Conservation (phyloP, 179 eudicot genomes). For the Silene vulgaris region DNA sequence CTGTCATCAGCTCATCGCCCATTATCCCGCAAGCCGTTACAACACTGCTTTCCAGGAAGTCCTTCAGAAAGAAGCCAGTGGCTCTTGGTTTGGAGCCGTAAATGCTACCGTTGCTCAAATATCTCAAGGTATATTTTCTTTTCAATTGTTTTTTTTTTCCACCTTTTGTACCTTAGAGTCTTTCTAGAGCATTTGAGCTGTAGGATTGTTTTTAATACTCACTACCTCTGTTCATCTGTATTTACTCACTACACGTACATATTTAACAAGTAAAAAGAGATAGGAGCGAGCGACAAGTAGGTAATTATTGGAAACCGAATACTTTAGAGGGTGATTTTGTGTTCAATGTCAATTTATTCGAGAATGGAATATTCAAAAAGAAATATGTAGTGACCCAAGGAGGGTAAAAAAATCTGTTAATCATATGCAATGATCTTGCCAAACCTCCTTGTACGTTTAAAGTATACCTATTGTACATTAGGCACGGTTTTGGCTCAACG, state of each 20-base stretch:
- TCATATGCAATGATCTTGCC: slow-evolving; percentile 12
- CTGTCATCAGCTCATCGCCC: neutral
- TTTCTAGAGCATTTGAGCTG: neutral
- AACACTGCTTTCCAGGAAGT: neutral
- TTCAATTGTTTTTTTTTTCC: neutral
- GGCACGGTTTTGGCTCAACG: slow-evolving; percentile 4
- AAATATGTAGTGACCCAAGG: neutral
- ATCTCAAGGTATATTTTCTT: slow-evolving; percentile 4
- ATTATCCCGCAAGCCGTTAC: no score
- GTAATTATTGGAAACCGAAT: neutral
- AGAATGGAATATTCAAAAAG: neutral
- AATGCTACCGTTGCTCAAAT: neutral
- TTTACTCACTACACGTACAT: neutral
- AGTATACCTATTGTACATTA: slow-evolving; percentile 14
- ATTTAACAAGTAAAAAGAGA: neutral
- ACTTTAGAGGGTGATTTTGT: neutral
- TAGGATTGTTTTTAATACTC: neutral
- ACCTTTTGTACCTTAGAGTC: neutral
- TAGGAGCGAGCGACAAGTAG: neutral
- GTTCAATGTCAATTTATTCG: neutral
- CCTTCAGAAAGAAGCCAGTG: neutral
- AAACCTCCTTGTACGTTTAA: slow-evolving; percentile 7
- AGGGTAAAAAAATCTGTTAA: no score
- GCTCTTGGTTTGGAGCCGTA: slow-evolving; percentile 4
- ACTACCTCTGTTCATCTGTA: neutral